Base-by-base conservation (phyloP, 140 eudicot species). In the Stevia rebaudiana region DNA sequence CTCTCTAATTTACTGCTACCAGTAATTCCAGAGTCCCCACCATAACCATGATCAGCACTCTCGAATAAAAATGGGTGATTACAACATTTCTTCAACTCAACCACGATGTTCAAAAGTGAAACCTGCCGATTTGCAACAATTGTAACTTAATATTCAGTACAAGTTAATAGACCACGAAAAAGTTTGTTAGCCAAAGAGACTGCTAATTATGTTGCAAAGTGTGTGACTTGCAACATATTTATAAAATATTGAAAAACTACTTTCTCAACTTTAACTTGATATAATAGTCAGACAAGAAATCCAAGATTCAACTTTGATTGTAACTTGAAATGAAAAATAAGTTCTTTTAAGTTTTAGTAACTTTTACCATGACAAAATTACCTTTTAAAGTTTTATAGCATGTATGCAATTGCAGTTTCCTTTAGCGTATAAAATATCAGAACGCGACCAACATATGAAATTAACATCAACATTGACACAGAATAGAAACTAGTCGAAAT, bases 11-110 rank as follows among this genome's bases (percentile, higher is more conserved):
- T 92, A 70, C 88, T 85, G 81, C 95, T 86, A 39, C 96, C 97
- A 43, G 83, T 69, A 66, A 80, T 74, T 48, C 64, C 92, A 6
- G 90, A 78, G 63, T 92, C 94, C 61, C 99, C 99, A 59, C 99
- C 99, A 79, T 92, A 92, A 53, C 99, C 99, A 85, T 88, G 97
- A 70, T 92, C 99, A 35, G 99, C 99, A 81, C 99, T 92, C 83
- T 92, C 99, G 61, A 92, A 92, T 37, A 92, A 65, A 60, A 92
- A 92, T 19, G 98, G 98, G 74, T 92, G 98, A 76, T 92, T 92
- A 80, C 99, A 92, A 70, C 99, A 92, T 73, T 92, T 92, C 84
- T 92, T 92, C 80, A 92, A 76, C 90, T 92, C 99, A 65, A 88
- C 97, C 90, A 92, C 99, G 43, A 92, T 92, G 81, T 92, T 92